Percentiles rank a stretch among this genome's conserved stretches.
Evolutionary conservation across 768 basidiomycete species (phyloP).

Genomic region (Auriscalpium vulgare): DNA sequence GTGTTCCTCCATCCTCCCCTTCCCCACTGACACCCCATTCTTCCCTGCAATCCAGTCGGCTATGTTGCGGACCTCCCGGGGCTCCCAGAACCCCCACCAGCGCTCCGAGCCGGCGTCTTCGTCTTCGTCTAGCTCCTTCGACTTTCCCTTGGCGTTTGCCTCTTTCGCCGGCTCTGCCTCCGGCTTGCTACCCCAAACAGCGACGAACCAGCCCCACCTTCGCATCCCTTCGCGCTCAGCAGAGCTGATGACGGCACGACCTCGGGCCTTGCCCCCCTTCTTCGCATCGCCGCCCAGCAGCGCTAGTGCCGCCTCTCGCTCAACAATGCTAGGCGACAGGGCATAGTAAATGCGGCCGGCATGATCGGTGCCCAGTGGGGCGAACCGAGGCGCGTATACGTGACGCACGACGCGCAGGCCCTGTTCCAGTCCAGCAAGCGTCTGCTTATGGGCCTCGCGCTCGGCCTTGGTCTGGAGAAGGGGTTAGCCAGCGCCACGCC

Average conservation of each 20-base stretch:
- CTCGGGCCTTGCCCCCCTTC: conserved; percentile 34
- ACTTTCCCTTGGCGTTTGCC: conserved; percentile 15
- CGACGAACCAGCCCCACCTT: conserved; percentile 74
- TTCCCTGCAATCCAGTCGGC: conserved; percentile 57
- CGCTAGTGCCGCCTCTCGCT: conserved; percentile 41
- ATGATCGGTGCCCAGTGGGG: conserved; percentile 56
- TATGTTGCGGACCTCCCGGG: conserved; percentile 54
- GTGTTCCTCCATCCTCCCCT: conserved; percentile 3
- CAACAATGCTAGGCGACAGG: conserved; percentile 48
- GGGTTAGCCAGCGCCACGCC: not conserved
- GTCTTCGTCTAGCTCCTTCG: conserved; percentile 22
- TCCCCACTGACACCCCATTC: conserved; percentile 31
- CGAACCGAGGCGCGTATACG: conserved; percentile 44
- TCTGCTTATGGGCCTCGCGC: conserved; percentile 41
- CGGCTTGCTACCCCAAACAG: conserved; percentile 60
- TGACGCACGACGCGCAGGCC: conserved; percentile 41
- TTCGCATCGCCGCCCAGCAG: conserved; percentile 23
- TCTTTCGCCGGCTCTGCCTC: conserved; percentile 19
- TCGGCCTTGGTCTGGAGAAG: conserved; percentile 33
- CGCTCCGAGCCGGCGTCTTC: conserved; percentile 35
- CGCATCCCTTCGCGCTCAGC: conserved; percentile 46
- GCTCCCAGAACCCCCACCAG: conserved; percentile 78
- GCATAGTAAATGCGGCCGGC: conserved; percentile 66
- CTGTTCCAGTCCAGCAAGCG: conserved; percentile 43
- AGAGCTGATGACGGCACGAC: conserved; percentile 28